phyloP scores from a whole-genome alignment of 2,329 filamentous ascomycete genomes.

The Lachnellula occidentalis region DNA sequence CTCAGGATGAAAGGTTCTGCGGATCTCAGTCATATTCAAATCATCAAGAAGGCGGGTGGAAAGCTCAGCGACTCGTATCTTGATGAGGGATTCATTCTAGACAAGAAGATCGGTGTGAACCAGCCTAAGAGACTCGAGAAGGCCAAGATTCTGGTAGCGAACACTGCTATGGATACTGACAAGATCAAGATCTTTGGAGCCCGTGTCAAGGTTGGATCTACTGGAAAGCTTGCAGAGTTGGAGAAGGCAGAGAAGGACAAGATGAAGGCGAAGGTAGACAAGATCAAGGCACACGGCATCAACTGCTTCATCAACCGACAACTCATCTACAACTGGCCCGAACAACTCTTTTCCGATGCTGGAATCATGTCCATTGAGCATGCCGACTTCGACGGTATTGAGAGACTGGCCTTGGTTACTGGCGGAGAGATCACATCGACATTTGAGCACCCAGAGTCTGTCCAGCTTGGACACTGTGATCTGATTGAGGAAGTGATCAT shows the following conservation, averaged over 20 bases:
- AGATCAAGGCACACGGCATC: constrained; percentile 97
- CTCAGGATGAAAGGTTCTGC: constrained; percentile 83
- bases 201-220: constrained; percentile 91
- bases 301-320: constrained; percentile 99
- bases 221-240: constrained; percentile 93
- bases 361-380: constrained; percentile 99
- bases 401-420: constrained; percentile 88
- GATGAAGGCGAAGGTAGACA: constrained; percentile 99
- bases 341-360: constrained; percentile 96
- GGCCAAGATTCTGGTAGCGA: constrained; percentile 95
- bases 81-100: constrained; percentile 95
- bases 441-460: constrained; percentile 95
- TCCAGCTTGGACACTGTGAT: constrained; percentile 93
- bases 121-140: constrained; percentile 97
- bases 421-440: constrained; percentile 96
- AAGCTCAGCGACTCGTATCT: constrained; percentile 97
- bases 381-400: constrained; percentile 97
- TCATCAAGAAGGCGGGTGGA: constrained; percentile 98
- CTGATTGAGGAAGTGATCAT: constrained; percentile 97
- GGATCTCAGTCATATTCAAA: constrained; percentile 95
- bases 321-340: constrained; percentile 99
- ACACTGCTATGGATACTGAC: constrained; percentile 99
- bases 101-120: constrained; percentile 99
- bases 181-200: constrained; percentile 99
- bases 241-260: constrained; percentile 98